These are phyloP conservation scores for Scleroderma citrinum DNA, from an alignment of 768 basidiomycete species.

Conservation along the genomic window DNA sequence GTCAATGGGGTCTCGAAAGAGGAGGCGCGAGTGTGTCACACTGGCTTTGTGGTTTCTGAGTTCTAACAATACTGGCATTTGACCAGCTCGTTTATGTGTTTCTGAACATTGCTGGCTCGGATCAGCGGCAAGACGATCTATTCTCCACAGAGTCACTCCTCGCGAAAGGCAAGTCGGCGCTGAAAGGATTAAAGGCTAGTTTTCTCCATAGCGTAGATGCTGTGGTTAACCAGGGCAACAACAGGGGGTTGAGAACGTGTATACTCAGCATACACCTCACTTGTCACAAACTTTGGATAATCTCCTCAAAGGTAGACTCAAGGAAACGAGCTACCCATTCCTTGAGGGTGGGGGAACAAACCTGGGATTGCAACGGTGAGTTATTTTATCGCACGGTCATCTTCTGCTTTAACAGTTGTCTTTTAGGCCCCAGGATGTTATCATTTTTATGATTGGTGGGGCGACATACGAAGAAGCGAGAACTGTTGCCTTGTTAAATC, in stretches of 20 bases:
- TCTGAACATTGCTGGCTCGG: slow-evolving; percentile 88
- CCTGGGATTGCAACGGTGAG: slow-evolving; percentile 65
- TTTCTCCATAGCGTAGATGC: not conserved
- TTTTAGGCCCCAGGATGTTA: slow-evolving; percentile 86
- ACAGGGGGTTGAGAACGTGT: slow-evolving; percentile 97
- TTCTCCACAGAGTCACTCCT: slow-evolving; percentile 94
- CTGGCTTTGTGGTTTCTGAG: not conserved
- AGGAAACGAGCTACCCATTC: slow-evolving; percentile 89
- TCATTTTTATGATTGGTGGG: slow-evolving; percentile 95
- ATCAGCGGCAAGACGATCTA: slow-evolving; percentile 95
- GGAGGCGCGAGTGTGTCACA: slow-evolving; percentile 55
- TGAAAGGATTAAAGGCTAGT: slow-evolving; percentile 89
- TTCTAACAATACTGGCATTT: slow-evolving; percentile 9
- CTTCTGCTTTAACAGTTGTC: slow-evolving; percentile 1
- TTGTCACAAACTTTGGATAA: slow-evolving; percentile 88
- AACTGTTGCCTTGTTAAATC: slow-evolving; percentile 79
- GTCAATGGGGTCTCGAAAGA: slow-evolving; percentile 72
- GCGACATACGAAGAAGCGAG: slow-evolving; percentile 95
- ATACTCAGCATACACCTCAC: slow-evolving; percentile 95
- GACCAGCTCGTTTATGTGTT: slow-evolving; percentile 85
- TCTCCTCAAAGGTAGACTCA: slow-evolving; percentile 77
- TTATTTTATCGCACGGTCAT: not conserved
- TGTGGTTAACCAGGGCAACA: slow-evolving; percentile 6
- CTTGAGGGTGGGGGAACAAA: slow-evolving; percentile 65
- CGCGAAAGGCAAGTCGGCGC: slow-evolving; percentile 87